Conservation (phyloP, 805 yeast species). For the Tetrapisispora nanseiensis region DNA sequence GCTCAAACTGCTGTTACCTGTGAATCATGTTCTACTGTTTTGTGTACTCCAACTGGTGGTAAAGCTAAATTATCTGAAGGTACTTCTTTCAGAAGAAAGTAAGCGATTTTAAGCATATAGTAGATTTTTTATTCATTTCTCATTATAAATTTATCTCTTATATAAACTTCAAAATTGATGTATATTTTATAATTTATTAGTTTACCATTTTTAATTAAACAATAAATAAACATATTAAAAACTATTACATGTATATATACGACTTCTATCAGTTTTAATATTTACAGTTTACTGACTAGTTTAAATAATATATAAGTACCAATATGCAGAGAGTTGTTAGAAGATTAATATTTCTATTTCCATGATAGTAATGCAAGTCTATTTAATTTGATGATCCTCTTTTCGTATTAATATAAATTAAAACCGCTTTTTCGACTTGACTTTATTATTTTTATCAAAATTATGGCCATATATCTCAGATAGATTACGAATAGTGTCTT, state of each 20-base stretch:
- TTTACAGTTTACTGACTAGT: not conserved
- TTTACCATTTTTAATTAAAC: conserved; percentile 3
- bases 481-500: not conserved
- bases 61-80: conserved; percentile 99
- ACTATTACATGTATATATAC: not conserved
- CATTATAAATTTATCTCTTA: conserved; percentile 3
- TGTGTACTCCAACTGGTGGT: conserved; percentile 99
- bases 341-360: not conserved
- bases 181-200: conserved; percentile 4
- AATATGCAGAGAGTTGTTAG: not conserved
- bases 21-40: conserved; percentile 96
- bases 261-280: not conserved
- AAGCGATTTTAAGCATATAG: conserved; percentile 28
- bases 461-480: conserved; percentile 1
- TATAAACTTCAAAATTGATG: conserved; percentile 3
- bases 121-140: conserved; percentile 1
- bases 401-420: too few species aligned
- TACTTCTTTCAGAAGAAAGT: conserved; percentile 98
- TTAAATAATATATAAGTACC: too few species aligned
- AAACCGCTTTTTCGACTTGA: not conserved
- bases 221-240: conserved; percentile 2
- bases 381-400: not conserved
- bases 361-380: not conserved
- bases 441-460: not conserved
- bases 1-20: conserved; percentile 99